phyloP scores from a whole-genome alignment of 2,329 filamentous ascomycete species.

The Ceratocystiopsis sp. region DNA sequence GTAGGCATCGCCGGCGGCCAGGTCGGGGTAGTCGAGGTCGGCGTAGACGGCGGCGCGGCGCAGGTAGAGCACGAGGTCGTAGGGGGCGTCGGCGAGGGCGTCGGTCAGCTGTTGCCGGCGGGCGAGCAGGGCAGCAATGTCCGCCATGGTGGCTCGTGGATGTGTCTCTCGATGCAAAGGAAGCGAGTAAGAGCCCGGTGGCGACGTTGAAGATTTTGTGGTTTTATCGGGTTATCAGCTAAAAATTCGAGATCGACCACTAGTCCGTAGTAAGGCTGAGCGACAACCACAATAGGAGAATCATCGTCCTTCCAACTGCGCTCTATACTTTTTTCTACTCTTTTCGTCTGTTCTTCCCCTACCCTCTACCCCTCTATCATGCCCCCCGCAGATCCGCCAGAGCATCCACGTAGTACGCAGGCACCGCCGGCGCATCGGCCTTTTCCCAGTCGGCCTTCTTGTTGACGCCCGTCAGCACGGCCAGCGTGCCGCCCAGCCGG shows the following conservation, averaged over 20 bases:
- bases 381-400: constrained; percentile 50
- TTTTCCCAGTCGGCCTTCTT: constrained; percentile 71
- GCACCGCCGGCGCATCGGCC: constrained; percentile 49
- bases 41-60: constrained; percentile 56
- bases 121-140: constrained; percentile 29
- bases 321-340: too few species aligned
- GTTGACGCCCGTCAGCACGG: constrained; percentile 77
- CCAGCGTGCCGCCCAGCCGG: constrained; percentile 75
- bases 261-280: too few species aligned
- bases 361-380: constrained; percentile 10
- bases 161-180: too few species aligned
- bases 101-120: constrained; percentile 41
- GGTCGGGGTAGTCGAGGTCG: constrained; percentile 68
- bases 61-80: constrained; percentile 47
- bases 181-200: too few species aligned
- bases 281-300: too few species aligned
- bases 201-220: too few species aligned
- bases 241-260: too few species aligned
- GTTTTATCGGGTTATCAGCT: too few species aligned
- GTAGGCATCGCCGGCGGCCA: constrained; percentile 81
- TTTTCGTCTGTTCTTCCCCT: too few species aligned
- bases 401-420: constrained; percentile 69
- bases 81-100: constrained; percentile 32
- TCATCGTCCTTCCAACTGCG: too few species aligned
- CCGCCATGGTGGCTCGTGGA: constrained; percentile 13